Evolutionary conservation across 306 rosid species (phyloP), one percentile per base, ranked within the genome.

Genomic region (Boehmeria nivea): DNA sequence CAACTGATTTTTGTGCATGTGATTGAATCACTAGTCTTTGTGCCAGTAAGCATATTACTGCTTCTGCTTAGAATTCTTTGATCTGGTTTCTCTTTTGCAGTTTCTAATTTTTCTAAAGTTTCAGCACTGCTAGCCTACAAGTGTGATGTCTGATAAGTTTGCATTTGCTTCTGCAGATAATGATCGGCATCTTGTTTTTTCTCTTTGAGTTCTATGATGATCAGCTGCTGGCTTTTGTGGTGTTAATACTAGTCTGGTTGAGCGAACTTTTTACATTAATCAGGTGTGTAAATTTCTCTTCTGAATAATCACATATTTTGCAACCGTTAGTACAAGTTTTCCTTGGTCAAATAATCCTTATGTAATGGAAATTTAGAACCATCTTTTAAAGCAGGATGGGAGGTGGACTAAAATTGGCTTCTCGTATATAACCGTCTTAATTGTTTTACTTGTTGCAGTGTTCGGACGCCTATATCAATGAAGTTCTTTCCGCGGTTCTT

Each of bases 401-500:
- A n/a, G n/a, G n/a, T n/a, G n/a, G n/a, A n/a, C n/a, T n/a, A n/a
- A n/a, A n/a, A n/a, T n/a, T n/a, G n/a, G n/a, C n/a, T n/a, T n/a
- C n/a, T n/a, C n/a, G 13, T 20, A 24, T 22, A 49, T 13, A 22
- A 49, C 17, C 10, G 1, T 49, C 54, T 13, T 49, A n/a, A 40
- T 14, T 40, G 1, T 40, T 59, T 50, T 72, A 44, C 39, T 67
- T 59, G 43, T 66, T 76, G 87, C 96, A 93, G 99, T 59, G 99
- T 88, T 22, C 95, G 99, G 26, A 93, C 99, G 27, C 99, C 99
- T 48, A 87, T 93, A 77, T 93, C 99, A 2, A 93, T 87, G 99
- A 93, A 93, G 84, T 93, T 87, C 78, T 93, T 93, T 66, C 99
- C 99, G 56, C 99, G 96, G 69, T 93, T 93, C 85, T 87, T 87